These are phyloP conservation scores for Pleomassaria siparia DNA, from an alignment of 2,329 filamentous ascomycete genomes.

Conservation along the genomic window DNA sequence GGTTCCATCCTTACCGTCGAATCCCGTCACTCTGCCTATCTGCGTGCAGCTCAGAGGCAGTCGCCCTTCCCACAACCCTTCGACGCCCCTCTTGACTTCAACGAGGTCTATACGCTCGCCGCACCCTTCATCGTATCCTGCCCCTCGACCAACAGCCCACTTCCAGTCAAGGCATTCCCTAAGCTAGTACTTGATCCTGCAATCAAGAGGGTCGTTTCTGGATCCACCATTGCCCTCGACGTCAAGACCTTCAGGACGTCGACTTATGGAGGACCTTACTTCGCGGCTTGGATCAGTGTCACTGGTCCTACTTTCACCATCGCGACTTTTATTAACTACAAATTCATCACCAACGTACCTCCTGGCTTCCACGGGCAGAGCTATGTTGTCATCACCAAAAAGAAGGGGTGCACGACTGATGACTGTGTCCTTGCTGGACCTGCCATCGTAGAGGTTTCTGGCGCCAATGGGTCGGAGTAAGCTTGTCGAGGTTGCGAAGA, in stretches of 20 bases:
- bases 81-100: conserved; percentile 60
- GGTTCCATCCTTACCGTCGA: conserved; percentile 67
- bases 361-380: conserved; percentile 40
- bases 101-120: conserved; percentile 66
- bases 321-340: conserved; percentile 22
- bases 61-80: conserved; percentile 61
- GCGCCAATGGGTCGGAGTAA: conserved; percentile 7
- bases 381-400: conserved; percentile 46
- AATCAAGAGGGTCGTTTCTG: conserved; percentile 12
- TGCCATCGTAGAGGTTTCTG: conserved; percentile 25
- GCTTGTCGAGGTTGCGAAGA: background rate
- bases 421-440: conserved; percentile 43
- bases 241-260: conserved; percentile 20
- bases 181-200: conserved; percentile 36
- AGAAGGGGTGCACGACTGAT: conserved; percentile 41
- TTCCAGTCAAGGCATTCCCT: conserved; percentile 65
- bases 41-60: conserved; percentile 54
- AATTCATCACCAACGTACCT: conserved; percentile 29
- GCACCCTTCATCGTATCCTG: conserved; percentile 62
- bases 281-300: conserved; percentile 44
- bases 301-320: conserved; percentile 38
- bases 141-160: conserved; percentile 54
- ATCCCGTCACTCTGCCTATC: conserved; percentile 64
- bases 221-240: conserved; percentile 16
- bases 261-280: conserved; percentile 18